Conservation (phyloP, 176 grass and related monocot species). For the Typha latifolia region DNA sequence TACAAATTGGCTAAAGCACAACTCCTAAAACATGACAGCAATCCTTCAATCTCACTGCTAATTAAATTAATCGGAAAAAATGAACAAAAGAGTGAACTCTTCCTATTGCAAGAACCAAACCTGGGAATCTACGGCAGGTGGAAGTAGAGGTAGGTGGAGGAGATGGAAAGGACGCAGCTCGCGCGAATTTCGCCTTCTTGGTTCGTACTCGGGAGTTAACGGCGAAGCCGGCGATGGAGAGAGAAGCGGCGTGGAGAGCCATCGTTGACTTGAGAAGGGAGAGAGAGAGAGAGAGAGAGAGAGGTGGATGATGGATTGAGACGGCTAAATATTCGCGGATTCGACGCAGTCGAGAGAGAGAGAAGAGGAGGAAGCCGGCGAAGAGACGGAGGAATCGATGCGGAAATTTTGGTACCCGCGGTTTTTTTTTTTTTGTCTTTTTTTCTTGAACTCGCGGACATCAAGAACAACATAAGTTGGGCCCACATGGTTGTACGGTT, state of each 20-base stretch:
- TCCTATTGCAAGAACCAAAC: constrained; percentile 5
- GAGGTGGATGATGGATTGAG: too few species aligned
- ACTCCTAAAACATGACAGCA: too few species aligned
- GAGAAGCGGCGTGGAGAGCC: constrained; percentile 19
- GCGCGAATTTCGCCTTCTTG: neutral
- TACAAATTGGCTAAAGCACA: too few species aligned
- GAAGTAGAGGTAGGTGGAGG: neutral
- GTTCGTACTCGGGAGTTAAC: constrained; percentile 8
- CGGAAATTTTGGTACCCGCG: neutral
- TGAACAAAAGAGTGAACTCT: neutral
- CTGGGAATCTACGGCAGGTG: constrained; percentile 5
- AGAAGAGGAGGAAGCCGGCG: neutral
- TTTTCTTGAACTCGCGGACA: neutral
- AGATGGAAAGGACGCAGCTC: neutral
- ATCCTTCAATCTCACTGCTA: neutral
- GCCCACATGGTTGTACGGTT: neutral
- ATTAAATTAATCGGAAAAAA: constrained; percentile 1
- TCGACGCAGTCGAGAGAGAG: neutral
- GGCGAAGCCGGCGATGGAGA: constrained; percentile 10
- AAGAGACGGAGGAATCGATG: neutral
- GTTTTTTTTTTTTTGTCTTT: neutral
- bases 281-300: too few species aligned
- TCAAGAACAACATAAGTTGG: neutral
- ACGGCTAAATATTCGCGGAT: too few species aligned
- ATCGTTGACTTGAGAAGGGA: constrained; percentile 6